Evolutionary conservation across 2,329 filamentous ascomycete genomes (phyloP), one percentile per base, ranked within the genome.

Genomic region (Triangularia setosa): DNA sequence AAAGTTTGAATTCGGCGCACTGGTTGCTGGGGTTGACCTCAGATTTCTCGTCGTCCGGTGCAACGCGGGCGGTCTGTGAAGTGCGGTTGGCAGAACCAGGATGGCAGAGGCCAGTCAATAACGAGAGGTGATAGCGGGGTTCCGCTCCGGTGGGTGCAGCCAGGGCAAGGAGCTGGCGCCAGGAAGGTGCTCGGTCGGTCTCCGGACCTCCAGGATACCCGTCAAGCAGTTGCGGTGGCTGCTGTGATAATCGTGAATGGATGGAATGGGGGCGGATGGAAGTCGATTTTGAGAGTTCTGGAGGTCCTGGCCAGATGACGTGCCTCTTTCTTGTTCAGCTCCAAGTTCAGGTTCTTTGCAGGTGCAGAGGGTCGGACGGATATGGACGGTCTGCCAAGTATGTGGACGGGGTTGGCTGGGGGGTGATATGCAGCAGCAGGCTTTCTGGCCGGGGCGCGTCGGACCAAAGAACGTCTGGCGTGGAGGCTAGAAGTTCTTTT

Each of bases 41-140:
- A 63, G 64, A 63, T 69, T 71, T 72, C 68, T 72, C 66, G 69
- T 72, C 69, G 70, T 71, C 70, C 69, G 67, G 70, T 72, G 70
- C 70, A 72, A 72, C 70, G 66, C 65, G 68, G 69, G 70, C 69
- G 70, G 69, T 71, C 70, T 69, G 69, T 68, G 65, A 59, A 65
- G 58, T 25, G 58, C 62, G 55, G 53, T 61, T 67, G 67, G 68
- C 67, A 68, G 66, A 68, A 65, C 69, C 64, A 63, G 63, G 66
- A 65, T 61, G 65, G 62, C 63, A 54, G 60, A 64, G 58, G 64
- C 57, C 40, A 56, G 58, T 64, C 62, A 68, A 55, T 65, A 64
- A 54, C 24, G 35, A 60, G 53, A 7, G 57, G 63, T 54, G 59
- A 66, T 69, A 69, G 69, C 69, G 69, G 69, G 69, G 69, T 68